These are phyloP conservation scores for Apiospora sp. DNA, from an alignment of 2,329 filamentous ascomycete genomes.

Conservation along the genomic window DNA sequence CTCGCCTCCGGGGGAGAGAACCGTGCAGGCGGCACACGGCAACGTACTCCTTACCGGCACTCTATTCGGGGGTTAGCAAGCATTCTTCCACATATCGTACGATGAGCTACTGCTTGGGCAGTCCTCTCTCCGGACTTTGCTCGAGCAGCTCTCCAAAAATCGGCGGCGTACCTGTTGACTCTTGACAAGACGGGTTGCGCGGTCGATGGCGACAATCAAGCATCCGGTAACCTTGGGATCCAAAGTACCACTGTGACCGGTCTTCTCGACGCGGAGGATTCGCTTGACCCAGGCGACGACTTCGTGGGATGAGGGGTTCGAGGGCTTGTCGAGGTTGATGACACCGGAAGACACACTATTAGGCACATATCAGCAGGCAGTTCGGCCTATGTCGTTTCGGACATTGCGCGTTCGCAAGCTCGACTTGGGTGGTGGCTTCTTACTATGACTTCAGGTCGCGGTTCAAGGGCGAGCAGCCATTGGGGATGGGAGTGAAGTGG, in stretches of 20 bases:
- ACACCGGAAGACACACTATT: constrained; percentile 78
- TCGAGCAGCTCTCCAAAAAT: neutral
- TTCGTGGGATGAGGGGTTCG: constrained; percentile 97
- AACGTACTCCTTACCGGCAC: constrained; percentile 98
- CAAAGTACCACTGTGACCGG: constrained; percentile 96
- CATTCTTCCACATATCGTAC: neutral
- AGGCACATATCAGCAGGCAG: neutral
- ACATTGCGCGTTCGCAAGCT: constrained; percentile 4
- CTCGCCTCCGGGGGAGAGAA: constrained; percentile 92
- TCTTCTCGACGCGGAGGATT: constrained; percentile 94
- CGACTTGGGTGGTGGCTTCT: constrained; percentile 8
- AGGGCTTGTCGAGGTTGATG: constrained; percentile 97
- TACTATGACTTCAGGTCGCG: constrained; percentile 92
- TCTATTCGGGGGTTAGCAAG: neutral
- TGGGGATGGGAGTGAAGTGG: constrained; percentile 96
- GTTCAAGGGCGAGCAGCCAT: constrained; percentile 88
- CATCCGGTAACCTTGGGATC: constrained; percentile 98
- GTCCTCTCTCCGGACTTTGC: neutral
- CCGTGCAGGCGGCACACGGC: constrained; percentile 95
- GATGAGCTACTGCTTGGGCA: neutral
- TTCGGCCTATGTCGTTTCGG: neutral
- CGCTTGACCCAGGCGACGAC: constrained; percentile 99
- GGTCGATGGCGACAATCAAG: constrained; percentile 83
- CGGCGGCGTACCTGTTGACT: constrained; percentile 77
- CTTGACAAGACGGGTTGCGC: constrained; percentile 96